Evolutionary conservation across 768 basidiomycete species (phyloP).

Genomic region (Hemileccinum impolitum): DNA sequence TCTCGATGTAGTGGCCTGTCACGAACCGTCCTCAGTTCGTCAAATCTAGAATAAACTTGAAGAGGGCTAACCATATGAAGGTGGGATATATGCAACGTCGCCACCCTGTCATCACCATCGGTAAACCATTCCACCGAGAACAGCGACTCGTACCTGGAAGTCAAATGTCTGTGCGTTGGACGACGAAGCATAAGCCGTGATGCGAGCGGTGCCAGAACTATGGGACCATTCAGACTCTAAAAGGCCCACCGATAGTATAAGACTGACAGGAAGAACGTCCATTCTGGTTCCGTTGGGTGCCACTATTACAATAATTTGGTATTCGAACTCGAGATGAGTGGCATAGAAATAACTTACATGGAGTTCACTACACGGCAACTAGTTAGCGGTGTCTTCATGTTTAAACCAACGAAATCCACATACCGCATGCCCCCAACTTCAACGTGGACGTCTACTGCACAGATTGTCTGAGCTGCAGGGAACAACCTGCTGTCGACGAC

Average conservation of each 20-base stretch:
- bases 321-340: background rate
- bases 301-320: conserved; percentile 30
- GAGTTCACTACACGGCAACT: conserved; percentile 34
- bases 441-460: conserved; percentile 55
- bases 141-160: conserved; percentile 35
- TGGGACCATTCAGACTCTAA: background rate
- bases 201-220: conserved; percentile 40
- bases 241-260: background rate
- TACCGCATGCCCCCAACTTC: conserved; percentile 61
- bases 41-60: background rate
- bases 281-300: conserved; percentile 51
- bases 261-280: conserved; percentile 41
- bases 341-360: conserved; percentile 33
- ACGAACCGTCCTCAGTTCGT: background rate
- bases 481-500: conserved; percentile 57
- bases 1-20: conserved; percentile 67
- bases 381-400: background rate
- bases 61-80: conserved; percentile 20
- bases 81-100: conserved; percentile 26
- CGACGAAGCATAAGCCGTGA: conserved; percentile 41
- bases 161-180: conserved; percentile 42
- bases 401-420: conserved; percentile 5
- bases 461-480: conserved; percentile 48
- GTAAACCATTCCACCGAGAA: background rate
- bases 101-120: conserved; percentile 21